Evolutionary conservation across 106 monocot genomes (phyloP).

Genomic region (Platanthera guangdongensis): DNA sequence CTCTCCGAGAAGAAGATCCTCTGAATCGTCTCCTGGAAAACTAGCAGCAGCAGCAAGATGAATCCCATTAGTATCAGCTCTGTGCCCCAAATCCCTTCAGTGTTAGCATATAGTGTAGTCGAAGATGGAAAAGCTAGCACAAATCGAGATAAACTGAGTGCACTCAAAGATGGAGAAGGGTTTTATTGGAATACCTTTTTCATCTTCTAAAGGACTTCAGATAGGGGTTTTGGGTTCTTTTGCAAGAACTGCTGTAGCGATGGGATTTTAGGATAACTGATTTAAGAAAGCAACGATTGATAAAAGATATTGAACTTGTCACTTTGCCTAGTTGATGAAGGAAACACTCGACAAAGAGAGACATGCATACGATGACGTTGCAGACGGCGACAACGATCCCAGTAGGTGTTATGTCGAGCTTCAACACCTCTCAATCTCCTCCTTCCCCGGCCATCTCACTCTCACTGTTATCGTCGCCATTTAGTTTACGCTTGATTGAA

Average conservation of each 20-base stretch:
- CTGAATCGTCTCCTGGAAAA: slow-evolving; percentile 13
- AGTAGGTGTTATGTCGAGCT: slow-evolving; percentile 62
- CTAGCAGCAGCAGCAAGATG: slow-evolving; percentile 14
- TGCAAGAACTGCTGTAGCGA: background rate
- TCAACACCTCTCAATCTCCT: slow-evolving; percentile 6
- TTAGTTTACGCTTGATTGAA: background rate
- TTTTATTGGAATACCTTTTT: slow-evolving; percentile 4
- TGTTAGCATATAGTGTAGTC: background rate
- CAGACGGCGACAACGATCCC: slow-evolving; percentile 74
- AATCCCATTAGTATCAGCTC: slow-evolving; percentile 19
- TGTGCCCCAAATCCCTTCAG: background rate
- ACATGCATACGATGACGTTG: slow-evolving; percentile 59
- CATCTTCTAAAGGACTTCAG: slow-evolving; percentile 18
- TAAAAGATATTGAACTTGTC: background rate
- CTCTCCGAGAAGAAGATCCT: slow-evolving; percentile 7
- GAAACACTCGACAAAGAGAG: slow-evolving; percentile 48
- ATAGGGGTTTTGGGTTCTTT: slow-evolving; percentile 18
- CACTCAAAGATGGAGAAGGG: too few relatives aligned
- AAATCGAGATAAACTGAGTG: too few relatives aligned
- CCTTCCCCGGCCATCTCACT: slow-evolving; percentile 7
- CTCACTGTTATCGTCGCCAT: background rate
- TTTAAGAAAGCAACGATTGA: background rate
- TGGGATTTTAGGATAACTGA: background rate
- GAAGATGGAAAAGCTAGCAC: too few relatives aligned
- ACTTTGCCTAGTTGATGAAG: slow-evolving; percentile 73